Evolutionary conservation across 208 protist species (phyloP).

Genomic region (Herpetomonas muscarum): DNA sequence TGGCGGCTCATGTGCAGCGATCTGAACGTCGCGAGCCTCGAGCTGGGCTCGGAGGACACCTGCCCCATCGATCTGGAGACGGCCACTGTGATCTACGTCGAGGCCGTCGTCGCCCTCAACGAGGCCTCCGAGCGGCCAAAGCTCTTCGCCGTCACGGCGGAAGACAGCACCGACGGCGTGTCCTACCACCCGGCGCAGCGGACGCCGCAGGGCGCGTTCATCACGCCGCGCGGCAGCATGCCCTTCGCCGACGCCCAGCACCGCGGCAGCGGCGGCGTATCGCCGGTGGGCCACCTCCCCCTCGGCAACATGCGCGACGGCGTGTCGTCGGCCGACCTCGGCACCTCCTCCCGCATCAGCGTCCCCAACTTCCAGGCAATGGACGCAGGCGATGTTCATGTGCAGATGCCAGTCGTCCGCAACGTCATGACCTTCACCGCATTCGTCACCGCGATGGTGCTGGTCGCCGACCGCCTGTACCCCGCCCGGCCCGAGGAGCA

Average conservation of each 20-base stretch:
- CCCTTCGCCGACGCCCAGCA: background rate
- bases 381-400: background rate
- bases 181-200: background rate
- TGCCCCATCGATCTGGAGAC: constrained; percentile 23
- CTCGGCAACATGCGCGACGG: constrained; percentile 9
- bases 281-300: too few species aligned
- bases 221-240: background rate
- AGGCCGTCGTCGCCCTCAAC: constrained; percentile 9
- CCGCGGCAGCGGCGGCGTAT: background rate
- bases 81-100: constrained; percentile 28
- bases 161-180: background rate
- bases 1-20: constrained; percentile 80
- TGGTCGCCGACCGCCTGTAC: constrained; percentile 61
- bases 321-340: constrained; percentile 11
- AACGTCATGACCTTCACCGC: constrained; percentile 64
- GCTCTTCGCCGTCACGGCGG: background rate
- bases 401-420: constrained; percentile 24
- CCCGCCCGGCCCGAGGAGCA: constrained; percentile 9
- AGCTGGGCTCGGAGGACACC: constrained; percentile 7
- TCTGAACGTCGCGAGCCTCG: constrained; percentile 38
- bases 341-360: too few species aligned
- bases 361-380: background rate
- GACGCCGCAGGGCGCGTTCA: background rate
- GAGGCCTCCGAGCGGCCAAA: background rate
- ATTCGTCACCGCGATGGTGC: constrained; percentile 54